Evolutionary conservation across 306 rosid genomes (phyloP).

Genomic region (Medicago truncatula): DNA sequence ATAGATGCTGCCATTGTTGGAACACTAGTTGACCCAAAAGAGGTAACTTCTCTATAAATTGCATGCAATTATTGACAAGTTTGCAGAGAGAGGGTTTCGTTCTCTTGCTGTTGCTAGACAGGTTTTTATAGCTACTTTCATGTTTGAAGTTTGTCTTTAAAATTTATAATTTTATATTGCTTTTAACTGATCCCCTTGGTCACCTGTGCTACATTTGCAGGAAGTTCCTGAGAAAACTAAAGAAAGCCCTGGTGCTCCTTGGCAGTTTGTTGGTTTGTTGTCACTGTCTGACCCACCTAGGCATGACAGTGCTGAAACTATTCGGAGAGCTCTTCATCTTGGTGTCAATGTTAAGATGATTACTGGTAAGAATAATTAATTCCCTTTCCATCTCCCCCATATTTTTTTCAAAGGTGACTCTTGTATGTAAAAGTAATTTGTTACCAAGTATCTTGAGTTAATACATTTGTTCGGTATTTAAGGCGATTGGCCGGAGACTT

Average conservation of each 20-base stretch:
- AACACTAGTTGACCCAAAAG: slow-evolving; percentile 97
- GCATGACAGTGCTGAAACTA: slow-evolving; percentile 99
- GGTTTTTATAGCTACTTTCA: slow-evolving; percentile 53
- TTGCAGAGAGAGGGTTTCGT: slow-evolving; percentile 97
- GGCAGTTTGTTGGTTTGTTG: slow-evolving; percentile 96
- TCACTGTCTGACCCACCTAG: slow-evolving; percentile 96
- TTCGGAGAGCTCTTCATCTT: slow-evolving; percentile 91
- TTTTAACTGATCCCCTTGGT: slow-evolving; percentile 10
- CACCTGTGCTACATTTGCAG: slow-evolving; percentile 48
- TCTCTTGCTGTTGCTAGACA: slow-evolving; percentile 95
- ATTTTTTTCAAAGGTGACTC: not conserved
- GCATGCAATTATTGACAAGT: slow-evolving; percentile 73
- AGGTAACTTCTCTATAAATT: slow-evolving; percentile 58
- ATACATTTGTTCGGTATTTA: slow-evolving; percentile 34
- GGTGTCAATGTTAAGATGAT: slow-evolving; percentile 99
- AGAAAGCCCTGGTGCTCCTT: slow-evolving; percentile 78
- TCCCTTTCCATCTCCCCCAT: not conserved
- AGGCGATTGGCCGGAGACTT: slow-evolving; percentile 97
- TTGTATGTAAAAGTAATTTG: not conserved
- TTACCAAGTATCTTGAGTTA: slow-evolving; percentile 21
- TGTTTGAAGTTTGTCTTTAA: slow-evolving; percentile 5
- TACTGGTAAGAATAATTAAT: slow-evolving; percentile 65
- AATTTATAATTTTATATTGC: not conserved
- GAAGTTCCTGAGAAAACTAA: slow-evolving; percentile 84
- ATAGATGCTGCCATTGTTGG: slow-evolving; percentile 98